Percentiles rank a stretch among this genome's conserved stretches.
Evolutionary conservation across 192 early-diverging fungal species (phyloP).

Genomic region (Coemansia umbellata): DNA sequence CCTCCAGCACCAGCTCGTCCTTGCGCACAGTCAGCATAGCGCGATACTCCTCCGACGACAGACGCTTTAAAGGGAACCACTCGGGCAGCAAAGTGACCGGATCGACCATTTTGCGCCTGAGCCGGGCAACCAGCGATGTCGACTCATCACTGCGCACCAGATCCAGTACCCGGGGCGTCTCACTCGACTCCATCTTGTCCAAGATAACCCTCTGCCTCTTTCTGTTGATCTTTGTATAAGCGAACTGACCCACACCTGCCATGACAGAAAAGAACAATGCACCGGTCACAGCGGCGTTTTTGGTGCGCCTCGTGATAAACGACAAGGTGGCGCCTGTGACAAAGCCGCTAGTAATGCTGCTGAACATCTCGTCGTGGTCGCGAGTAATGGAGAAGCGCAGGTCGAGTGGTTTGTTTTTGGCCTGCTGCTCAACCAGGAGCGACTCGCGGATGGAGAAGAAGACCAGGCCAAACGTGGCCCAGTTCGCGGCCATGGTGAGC

Average conservation of each 20-base stretch:
- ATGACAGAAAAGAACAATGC: conserved; percentile 55
- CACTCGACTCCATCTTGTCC: conserved; percentile 3
- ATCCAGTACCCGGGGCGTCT: background rate
- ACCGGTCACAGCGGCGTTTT: conserved; percentile 52
- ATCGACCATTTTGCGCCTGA: conserved; percentile 22
- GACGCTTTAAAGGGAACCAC: conserved; percentile 61
- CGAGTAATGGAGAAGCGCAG: conserved; percentile 58
- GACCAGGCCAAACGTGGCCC: conserved; percentile 31
- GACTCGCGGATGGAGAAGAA: conserved; percentile 55
- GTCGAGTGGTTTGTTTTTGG: conserved; percentile 51
- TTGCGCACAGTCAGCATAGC: conserved; percentile 38
- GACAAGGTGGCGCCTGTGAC: conserved; percentile 58
- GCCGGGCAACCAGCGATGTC: conserved; percentile 6
- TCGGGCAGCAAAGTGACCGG: conserved; percentile 51
- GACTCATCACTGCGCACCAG: conserved; percentile 8
- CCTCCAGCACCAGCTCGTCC: conserved; percentile 14
- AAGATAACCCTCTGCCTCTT: conserved; percentile 58
- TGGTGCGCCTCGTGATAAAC: conserved; percentile 52
- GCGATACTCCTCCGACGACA: conserved; percentile 62
- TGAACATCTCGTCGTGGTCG: conserved; percentile 60
- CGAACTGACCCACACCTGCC: conserved; percentile 52
- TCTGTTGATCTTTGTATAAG: conserved; percentile 39
- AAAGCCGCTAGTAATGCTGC: conserved; percentile 57
- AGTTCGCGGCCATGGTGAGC: conserved; percentile 40
- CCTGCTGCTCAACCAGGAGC: conserved; percentile 56